A percentile compares a stretch with the other conserved stretches of the same genome.
phyloP scores from a whole-genome alignment of 345 rosid species.

The Eutrema japonicum region DNA sequence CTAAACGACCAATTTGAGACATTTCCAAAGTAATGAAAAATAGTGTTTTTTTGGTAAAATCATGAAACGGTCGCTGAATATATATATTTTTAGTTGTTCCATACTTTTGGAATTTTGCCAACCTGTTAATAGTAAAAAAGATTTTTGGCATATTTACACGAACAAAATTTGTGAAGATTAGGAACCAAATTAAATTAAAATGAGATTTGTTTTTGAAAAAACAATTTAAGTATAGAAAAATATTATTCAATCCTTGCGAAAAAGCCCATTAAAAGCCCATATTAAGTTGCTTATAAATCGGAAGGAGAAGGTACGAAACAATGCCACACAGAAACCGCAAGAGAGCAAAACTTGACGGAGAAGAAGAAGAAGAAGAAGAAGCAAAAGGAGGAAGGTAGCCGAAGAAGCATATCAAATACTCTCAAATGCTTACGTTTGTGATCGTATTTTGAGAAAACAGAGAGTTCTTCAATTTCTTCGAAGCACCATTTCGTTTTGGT shows the following conservation, averaged over 20 bases:
- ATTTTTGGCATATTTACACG: neutral
- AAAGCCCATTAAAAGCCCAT: slow-evolving; percentile 26
- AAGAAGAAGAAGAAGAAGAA: slow-evolving; percentile 8
- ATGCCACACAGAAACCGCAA: slow-evolving; percentile 17
- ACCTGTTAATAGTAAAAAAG: neutral
- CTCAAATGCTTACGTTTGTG: neutral
- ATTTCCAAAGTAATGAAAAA: neutral
- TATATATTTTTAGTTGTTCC: neutral
- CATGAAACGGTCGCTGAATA: neutral
- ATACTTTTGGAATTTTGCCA: neutral
- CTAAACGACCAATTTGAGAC: neutral
- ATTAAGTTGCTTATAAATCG: slow-evolving; percentile 13
- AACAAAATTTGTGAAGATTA: neutral
- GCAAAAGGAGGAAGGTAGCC: neutral
- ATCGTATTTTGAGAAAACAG: slow-evolving; percentile 11
- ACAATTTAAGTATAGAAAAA: neutral
- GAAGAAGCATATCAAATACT: neutral
- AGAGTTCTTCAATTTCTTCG: neutral
- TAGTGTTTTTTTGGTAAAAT: neutral
- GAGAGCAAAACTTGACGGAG: slow-evolving; percentile 8
- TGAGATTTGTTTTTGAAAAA: neutral
- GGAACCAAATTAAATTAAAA: neutral
- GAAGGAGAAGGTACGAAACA: slow-evolving; percentile 2
- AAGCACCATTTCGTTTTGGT: slow-evolving; percentile 18
- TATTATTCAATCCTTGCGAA: neutral